These are phyloP conservation scores for Prunus mume DNA, from an alignment of 306 rosid genomes.

Conservation along the genomic window DNA sequence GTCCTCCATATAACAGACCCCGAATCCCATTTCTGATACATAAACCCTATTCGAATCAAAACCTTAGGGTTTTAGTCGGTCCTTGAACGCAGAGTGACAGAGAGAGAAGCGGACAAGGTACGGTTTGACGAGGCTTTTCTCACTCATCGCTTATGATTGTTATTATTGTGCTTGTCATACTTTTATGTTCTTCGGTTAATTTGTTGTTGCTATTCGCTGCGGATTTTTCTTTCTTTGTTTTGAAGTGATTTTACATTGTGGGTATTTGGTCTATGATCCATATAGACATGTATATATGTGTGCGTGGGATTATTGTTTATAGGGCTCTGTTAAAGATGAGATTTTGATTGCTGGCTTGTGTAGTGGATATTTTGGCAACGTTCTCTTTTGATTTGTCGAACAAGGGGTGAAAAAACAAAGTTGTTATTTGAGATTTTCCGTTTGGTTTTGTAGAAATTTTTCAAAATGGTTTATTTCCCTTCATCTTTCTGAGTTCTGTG, in stretches of 20 bases:
- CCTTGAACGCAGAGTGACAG: background rate
- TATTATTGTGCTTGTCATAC: background rate
- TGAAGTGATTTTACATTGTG: background rate
- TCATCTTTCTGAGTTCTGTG: background rate
- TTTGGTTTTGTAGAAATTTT: background rate
- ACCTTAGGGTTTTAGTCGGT: slow-evolving; percentile 56
- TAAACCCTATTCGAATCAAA: slow-evolving; percentile 33
- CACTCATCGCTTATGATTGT: background rate
- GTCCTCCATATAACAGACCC: background rate
- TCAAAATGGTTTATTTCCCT: background rate
- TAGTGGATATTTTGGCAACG: too few relatives aligned
- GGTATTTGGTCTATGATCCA: background rate
- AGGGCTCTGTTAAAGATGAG: background rate
- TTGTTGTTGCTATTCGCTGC: background rate
- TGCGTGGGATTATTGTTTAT: background rate
- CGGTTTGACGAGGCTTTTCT: background rate
- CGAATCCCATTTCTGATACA: background rate
- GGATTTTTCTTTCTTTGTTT: background rate
- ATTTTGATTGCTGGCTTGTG: slow-evolving; percentile 14
- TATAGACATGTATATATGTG: background rate
- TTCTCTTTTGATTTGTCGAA: background rate
- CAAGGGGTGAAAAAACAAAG: background rate
- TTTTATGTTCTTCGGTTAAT: background rate
- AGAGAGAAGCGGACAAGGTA: slow-evolving; percentile 34
- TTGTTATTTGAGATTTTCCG: background rate